Evolutionary conservation across 2,329 filamentous ascomycete genomes (phyloP).

Genomic region (Pyrenophora graminea): DNA sequence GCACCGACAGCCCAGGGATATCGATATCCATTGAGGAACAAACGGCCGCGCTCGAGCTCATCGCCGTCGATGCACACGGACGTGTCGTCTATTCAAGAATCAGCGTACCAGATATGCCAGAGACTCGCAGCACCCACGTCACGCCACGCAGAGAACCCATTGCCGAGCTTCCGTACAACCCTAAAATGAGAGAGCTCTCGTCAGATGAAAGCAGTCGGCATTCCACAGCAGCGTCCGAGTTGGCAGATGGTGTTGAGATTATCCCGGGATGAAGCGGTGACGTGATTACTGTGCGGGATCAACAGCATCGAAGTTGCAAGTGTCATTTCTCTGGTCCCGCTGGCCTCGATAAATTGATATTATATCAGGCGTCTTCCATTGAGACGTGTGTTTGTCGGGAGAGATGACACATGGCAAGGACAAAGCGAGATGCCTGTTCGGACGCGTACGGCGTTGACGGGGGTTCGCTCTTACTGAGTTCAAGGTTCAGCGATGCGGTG

Average conservation of each 20-base stretch:
- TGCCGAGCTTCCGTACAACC: conserved; percentile 2
- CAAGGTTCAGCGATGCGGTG: too few relatives aligned
- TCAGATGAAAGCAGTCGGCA: conserved; percentile 2
- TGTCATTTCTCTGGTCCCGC: too few relatives aligned
- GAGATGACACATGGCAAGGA: too few relatives aligned
- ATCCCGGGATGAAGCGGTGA: neutral
- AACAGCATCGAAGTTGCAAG: too few relatives aligned
- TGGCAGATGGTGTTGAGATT: conserved; percentile 5
- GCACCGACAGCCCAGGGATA: conserved; percentile 11
- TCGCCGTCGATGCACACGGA: conserved; percentile 23
- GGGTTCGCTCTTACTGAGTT: too few relatives aligned
- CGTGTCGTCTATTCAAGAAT: conserved; percentile 18
- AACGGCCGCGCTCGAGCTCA: conserved; percentile 18
- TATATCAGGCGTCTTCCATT: too few relatives aligned
- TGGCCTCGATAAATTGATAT: too few relatives aligned
- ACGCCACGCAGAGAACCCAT: neutral
- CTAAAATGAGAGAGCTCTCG: conserved; percentile 1
- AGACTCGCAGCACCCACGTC: neutral
- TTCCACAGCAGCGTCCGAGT: neutral
- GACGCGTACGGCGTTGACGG: too few relatives aligned
- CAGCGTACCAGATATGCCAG: conserved; percentile 20
- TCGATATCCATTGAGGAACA: conserved; percentile 22
- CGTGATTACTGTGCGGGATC: too few relatives aligned
- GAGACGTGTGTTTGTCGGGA: too few relatives aligned
- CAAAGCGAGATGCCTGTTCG: too few relatives aligned